Percentiles rank a stretch among this genome's conserved stretches.
Evolutionary conservation across 2,329 filamentous ascomycete species (phyloP).

Genomic region (Ophiostoma ips): DNA sequence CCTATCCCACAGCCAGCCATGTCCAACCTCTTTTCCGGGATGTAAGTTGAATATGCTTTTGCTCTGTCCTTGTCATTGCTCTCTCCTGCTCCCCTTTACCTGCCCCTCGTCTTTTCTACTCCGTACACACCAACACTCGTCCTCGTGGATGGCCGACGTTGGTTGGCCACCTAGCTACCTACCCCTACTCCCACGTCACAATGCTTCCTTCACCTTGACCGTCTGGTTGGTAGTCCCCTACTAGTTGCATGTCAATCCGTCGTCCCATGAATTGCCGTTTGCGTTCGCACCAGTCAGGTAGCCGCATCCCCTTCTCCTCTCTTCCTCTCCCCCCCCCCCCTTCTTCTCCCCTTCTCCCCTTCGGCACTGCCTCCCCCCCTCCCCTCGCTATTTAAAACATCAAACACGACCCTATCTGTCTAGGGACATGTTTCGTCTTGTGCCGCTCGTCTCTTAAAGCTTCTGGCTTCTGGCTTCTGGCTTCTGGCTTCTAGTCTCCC

Average conservation of each 20-base stretch:
- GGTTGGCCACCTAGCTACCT: too few relatives aligned
- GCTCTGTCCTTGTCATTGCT: background rate
- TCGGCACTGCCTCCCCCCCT: background rate
- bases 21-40: constrained; percentile 19
- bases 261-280: too few relatives aligned
- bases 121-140: background rate
- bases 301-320: background rate
- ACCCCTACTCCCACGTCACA: too few relatives aligned
- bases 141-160: background rate
- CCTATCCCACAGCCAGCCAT: constrained; percentile 12
- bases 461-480: background rate
- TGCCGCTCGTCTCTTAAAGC: too few relatives aligned
- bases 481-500: background rate
- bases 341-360: background rate
- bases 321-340: background rate
- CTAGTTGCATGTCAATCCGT: too few relatives aligned
- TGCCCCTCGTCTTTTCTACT: background rate
- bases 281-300: background rate
- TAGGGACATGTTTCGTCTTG: too few relatives aligned
- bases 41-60: constrained; percentile 11
- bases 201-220: too few relatives aligned
- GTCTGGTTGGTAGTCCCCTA: too few relatives aligned
- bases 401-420: background rate
- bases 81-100: background rate
- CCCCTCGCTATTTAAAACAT: background rate